Evolutionary conservation across 192 early-diverging fungal genomes (phyloP), one percentile per base, ranked within the genome.

Genomic region (Allomyces arbusculus): DNA sequence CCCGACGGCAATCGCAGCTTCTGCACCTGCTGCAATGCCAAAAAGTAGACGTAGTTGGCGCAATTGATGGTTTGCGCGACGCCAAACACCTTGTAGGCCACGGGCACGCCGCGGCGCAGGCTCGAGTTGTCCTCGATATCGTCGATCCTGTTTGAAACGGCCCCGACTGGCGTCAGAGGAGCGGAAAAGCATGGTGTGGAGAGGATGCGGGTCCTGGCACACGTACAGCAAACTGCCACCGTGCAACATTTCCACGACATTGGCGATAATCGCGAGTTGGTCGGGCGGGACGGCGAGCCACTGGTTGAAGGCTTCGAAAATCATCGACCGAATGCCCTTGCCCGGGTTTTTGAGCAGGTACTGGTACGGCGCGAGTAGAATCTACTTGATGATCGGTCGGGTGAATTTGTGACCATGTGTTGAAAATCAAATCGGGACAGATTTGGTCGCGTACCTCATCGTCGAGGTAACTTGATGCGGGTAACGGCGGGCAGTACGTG

Each of bases 11-110:
- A 81, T 4, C 83, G 68, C 64, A 96, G 75, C 63, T 75, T 77
- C 23, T 80, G 67, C 26, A 89, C 69, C 68, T 96, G 89, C 45
- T 87, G 72, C 61, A 97, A 73, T 0, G 92, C 94, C 40, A 94
- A 73, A 72, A 99, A 97, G 70, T 95, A 99, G 50, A 97, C 89
- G 67, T 92, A 97, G 73, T 97, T 97, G 33, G 91, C 95, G 61
- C 90, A 94, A 68, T 97, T 97, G 66, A 99, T 97, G 11, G 92
- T 90, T 64, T 84, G 80, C 10, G 96, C 83, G 20, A 87, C 77
- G 11, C 96, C 96, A 79, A 87, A 99, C 40, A 99, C 90, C 64
- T 92, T 90, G 76, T 99, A 95, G 0, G 96, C 94, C 50, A 91
- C 93, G 71, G 95, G 82, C 55, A 86, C 77, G 1, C 96, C 96